A percentile compares a stretch with the other conserved stretches of the same genome.
Conservation (phyloP, 345 rosid species). For the Brassica napus region Da-Ae NC_063450.1:46295501-46296000, state of each 20-base stretch:
- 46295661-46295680: constrained; percentile 72
- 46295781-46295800: constrained; percentile 59
- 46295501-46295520: constrained; percentile 36
- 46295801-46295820: constrained; percentile 82
- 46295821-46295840: constrained; percentile 70
- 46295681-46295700: constrained; percentile 61
- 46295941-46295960: constrained; percentile 71
- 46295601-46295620: constrained; percentile 70
- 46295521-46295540: neutral
- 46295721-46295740: constrained; percentile 84
- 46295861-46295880: constrained; percentile 76
- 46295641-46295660: constrained; percentile 90
- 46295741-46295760: constrained; percentile 69
- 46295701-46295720: constrained; percentile 72
- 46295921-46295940: constrained; percentile 64
- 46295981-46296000: constrained; percentile 11
- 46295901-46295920: constrained; percentile 69
- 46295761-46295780: constrained; percentile 72
- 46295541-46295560: constrained; percentile 22
- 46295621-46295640: constrained; percentile 71
- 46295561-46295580: constrained; percentile 69
- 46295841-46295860: constrained; percentile 68
- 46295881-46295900: constrained; percentile 73
- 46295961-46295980: constrained; percentile 81
- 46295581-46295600: constrained; percentile 81